Base-by-base conservation (phyloP, 1,139 yeast genomes). In the Candida sojae region DNA sequence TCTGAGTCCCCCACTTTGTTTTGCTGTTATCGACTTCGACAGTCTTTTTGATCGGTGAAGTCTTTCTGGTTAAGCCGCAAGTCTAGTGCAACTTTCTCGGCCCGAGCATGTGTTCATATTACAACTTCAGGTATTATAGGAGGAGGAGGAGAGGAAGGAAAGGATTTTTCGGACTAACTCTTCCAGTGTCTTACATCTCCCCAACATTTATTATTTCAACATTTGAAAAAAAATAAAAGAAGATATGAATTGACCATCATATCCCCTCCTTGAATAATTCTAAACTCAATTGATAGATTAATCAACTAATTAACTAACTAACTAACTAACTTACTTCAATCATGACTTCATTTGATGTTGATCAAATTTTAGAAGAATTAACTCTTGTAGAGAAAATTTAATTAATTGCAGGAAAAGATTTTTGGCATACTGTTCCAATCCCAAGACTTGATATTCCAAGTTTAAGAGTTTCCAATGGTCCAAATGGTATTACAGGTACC, bases 401-500 rank as follows among this genome's bases (percentile, higher is more conserved):
- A 7, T 68, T 82, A 40, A 57, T 78, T 41, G 68, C 81, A 17
- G 83, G 83, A 32, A 62, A 64, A 48, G 83, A 80, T 59, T 68
- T 69, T 58, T 82, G 87, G 86, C 83, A 79, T 58, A 81, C 87
- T 1, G 62, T 60, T 36, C 65, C 77, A 2, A 63, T 83, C 21
- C 73, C 70, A 43, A 64, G 84, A 49, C 64, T 79, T 45, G 64
- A 65, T 32, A 64, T 82, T 38, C 70, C 60, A 48, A 53, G 60
- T 17, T 53, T 66, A 10, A 58, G 71, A 38, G 62, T 65, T 26
- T 61, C 66, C 25, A 73, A 69, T 53, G 73, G 73, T 5, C 73
- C 73, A 36, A 69, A 69, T 54, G 73, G 73, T 32, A 54, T 66
- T 33, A 57, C 73, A 48, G 73, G 73, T 10, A 64, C 70, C n/a